These are phyloP conservation scores for Schizothecium vesticola DNA, from an alignment of 495 filamentous ascomycete genomes.

Conservation along the genomic window DNA sequence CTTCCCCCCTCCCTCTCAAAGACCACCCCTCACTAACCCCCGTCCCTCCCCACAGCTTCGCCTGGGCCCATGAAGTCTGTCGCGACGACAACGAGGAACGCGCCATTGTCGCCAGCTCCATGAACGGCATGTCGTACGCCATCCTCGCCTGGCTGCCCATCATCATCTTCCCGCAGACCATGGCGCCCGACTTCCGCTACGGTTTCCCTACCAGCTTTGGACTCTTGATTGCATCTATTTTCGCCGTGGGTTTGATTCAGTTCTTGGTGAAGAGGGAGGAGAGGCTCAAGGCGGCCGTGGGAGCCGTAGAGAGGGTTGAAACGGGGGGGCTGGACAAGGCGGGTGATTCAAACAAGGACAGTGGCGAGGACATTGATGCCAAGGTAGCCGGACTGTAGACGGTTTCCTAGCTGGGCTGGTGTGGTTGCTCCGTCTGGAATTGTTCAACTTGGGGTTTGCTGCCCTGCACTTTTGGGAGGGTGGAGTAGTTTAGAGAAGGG, in stretches of 20 bases:
- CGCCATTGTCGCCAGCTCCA: slow-evolving; percentile 43
- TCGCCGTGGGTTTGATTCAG: slow-evolving; percentile 21
- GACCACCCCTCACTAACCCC: not conserved
- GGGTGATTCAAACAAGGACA: slow-evolving; percentile 1
- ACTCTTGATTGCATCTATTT: slow-evolving; percentile 21
- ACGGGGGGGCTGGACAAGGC: not conserved
- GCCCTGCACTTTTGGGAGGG: no score
- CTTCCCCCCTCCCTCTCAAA: no score
- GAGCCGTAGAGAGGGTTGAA: not conserved
- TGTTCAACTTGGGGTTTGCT: no score
- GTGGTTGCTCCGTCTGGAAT: not conserved
- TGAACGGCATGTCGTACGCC: slow-evolving; percentile 50
- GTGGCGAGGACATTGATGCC: slow-evolving; percentile 3
- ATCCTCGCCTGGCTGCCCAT: slow-evolving; percentile 42
- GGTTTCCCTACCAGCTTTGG: slow-evolving; percentile 28
- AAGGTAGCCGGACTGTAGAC: not conserved
- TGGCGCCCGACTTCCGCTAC: slow-evolving; percentile 35
- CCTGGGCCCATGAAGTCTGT: slow-evolving; percentile 48
- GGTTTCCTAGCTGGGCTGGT: not conserved
- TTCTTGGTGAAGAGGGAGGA: slow-evolving; percentile 19
- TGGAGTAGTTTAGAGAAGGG: not conserved
- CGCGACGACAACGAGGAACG: slow-evolving; percentile 45
- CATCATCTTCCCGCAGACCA: slow-evolving; percentile 37
- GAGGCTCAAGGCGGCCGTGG: not conserved
- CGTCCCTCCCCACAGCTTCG: slow-evolving; percentile 16